Evolutionary conservation across 305 asterid species (phyloP), one percentile per base, ranked within the genome.

Genomic region (Plantago coronopus): DNA sequence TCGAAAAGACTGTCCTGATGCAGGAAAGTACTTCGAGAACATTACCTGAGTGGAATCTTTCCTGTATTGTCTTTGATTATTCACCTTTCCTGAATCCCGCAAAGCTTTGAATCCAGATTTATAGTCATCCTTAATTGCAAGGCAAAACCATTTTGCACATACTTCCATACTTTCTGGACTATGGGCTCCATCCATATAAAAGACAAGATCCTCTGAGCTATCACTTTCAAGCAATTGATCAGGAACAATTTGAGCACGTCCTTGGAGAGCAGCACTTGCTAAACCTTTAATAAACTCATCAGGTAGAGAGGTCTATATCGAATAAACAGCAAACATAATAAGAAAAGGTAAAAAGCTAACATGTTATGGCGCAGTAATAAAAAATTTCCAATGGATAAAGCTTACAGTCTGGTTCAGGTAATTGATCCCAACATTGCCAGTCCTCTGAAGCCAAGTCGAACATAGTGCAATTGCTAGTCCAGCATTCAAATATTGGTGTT

Each of bases 151-250:
- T 68, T 89, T 81, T 65, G 91, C 99, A 77, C 97, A 93, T 47
- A 75, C 99, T 13, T 93, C 99, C 99, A 89, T 93, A 83, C 99
- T 93, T 83, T 93, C 99, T 49, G 99, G 99, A 77, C 99, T 89
- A 74, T 93, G 99, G 61, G 99, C 99, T 59, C 99, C 99, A 73
- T 93, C 99, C 72, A 93, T 69, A 75, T 87, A 89, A 74, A 89
- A 89, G 68, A 85, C 87, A 59, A 93, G 88, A 70, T 85, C 84
- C 73, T 84, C 88, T 27, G 70, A 64, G 68, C 76, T 83, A 67
- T 83, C 83, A 69, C 74, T 72, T 66, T 84, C 95, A 64, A 77
- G 74, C 56, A 83, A 64, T 51, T 72, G 68, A 77, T 93, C 97
- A 11, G 83, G 80, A 63, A 87, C 88, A 59, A 87, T 77, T 69